Conservation (phyloP, 2,329 filamentous ascomycete species). For the Samsoniella hepiali region DNA sequence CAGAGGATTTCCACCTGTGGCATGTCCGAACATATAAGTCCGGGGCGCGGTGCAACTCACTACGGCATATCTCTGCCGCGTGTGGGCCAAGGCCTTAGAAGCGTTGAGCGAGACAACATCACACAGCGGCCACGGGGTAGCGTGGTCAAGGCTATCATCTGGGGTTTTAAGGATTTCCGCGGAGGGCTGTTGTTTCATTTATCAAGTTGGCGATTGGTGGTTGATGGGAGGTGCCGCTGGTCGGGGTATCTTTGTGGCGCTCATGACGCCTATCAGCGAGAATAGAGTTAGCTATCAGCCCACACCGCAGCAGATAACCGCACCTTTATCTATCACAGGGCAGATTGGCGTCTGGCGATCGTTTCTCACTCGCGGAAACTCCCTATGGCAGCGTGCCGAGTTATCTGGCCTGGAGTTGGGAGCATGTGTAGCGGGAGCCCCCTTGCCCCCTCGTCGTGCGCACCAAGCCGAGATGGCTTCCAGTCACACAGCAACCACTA, state of each 20-base stretch:
- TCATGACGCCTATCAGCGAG: slow-evolving; percentile 7
- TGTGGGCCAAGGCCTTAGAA: slow-evolving; percentile 4
- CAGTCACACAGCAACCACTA: background rate
- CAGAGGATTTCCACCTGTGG: background rate
- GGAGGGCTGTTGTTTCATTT: background rate
- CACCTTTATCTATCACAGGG: background rate
- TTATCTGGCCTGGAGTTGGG: background rate
- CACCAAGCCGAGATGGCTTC: background rate
- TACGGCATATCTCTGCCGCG: slow-evolving; percentile 13
- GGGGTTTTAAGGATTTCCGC: slow-evolving; percentile 6
- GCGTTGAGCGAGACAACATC: background rate
- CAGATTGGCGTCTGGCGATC: slow-evolving; percentile 3
- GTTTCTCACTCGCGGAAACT: background rate
- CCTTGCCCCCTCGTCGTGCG: background rate
- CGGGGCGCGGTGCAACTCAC: slow-evolving; percentile 10
- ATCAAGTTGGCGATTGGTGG: background rate
- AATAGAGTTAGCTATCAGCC: slow-evolving; percentile 9
- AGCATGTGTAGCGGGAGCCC: background rate
- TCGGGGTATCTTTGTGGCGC: slow-evolving; percentile 12
- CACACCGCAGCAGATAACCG: background rate
- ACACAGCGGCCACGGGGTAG: background rate
- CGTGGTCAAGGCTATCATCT: background rate
- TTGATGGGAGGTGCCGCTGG: background rate
- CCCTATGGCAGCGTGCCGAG: background rate
- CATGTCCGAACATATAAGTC: slow-evolving; percentile 5